Base-by-base conservation (phyloP, 2,329 filamentous ascomycete genomes). In the Ilyonectria sp. region DNA sequence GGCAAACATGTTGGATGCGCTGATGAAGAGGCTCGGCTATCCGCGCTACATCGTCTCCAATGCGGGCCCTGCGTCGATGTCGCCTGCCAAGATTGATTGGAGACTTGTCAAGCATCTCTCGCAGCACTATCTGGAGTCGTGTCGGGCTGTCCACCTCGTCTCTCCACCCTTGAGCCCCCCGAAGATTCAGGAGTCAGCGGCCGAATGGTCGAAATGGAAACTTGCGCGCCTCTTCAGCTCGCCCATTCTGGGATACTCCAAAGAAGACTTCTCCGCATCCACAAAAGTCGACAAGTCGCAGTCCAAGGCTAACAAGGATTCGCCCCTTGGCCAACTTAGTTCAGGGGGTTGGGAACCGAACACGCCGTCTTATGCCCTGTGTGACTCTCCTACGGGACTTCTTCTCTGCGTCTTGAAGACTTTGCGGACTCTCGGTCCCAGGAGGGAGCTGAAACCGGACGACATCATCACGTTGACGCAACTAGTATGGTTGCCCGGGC, bases 401-500 rank as follows among this genome's bases (percentile, higher is more conserved):
- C 78, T 91, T 9, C 85, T 88, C 33, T 86, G 88, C 68, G 82
- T 89, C 5, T 75, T 89, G 65, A 84, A 83, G 72, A 79, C 82
- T 2, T 76, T 90, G 58, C 81, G 82, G 17, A 77, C 81, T 1
- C 75, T 83, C 4, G 82, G 79, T 3, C 81, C 83, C 0, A 76
- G 79, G 63, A 78, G 82, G 62, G 79, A 81, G 17, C 82, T 89
- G 57, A 82, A 82, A 2, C 80, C 82, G 4, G 80, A 82, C 15
- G 88, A 92, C 61, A 82, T 92, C 26, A 82, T 93, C 65, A 89
- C 88, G 19, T 82, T 91, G 72, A 86, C 89, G 1, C 86, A 89
- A 75, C 79, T 92, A 31, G 86, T 89, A 23, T 93, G 91, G 91
- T 78, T 93, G 1, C 90, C 91, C 0, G 91, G 90, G 0, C 90